phyloP scores from a whole-genome alignment of 192 early-diverging fungal genomes.

The Gamsiella multidivaricata region DNA sequence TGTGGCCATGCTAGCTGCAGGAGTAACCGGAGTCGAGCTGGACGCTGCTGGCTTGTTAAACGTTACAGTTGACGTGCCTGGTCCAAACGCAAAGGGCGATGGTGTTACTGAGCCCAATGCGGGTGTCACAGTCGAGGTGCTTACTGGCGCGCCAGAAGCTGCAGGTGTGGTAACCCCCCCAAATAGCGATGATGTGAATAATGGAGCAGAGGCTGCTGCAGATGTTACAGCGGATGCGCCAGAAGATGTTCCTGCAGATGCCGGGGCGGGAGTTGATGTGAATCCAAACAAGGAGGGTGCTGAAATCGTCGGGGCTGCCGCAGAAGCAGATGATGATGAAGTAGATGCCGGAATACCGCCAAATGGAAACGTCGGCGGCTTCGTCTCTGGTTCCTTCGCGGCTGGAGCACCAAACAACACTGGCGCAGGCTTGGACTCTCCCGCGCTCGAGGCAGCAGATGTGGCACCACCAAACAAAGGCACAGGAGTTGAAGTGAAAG shows the following conservation, averaged over 20 bases:
- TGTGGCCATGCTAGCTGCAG: neutral
- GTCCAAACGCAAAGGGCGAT: conserved; percentile 18
- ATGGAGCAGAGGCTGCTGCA: neutral
- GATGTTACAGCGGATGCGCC: neutral
- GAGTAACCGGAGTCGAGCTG: neutral
- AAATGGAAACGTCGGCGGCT: conserved; percentile 20
- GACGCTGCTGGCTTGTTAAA: neutral
- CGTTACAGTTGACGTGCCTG: neutral
- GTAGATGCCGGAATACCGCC: conserved; percentile 8
- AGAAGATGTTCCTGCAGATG: neutral
- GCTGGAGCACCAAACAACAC: neutral
- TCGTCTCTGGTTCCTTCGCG: neutral
- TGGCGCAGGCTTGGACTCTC: neutral
- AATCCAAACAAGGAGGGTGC: conserved; percentile 20
- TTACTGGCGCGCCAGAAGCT: neutral
- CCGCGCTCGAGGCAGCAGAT: neutral
- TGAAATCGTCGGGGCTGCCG: neutral
- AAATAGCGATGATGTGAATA: neutral
- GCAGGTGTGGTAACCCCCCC: neutral
- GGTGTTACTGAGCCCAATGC: neutral
- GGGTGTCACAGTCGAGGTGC: neutral
- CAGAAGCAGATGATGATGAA: neutral
- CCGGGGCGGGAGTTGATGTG: neutral
- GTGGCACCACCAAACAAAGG: conserved; percentile 1
- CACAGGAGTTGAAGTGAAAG: too few species aligned